Evolutionary conservation across 2,329 filamentous ascomycete species (phyloP).

Genomic region (Hypoxylon sp.): DNA sequence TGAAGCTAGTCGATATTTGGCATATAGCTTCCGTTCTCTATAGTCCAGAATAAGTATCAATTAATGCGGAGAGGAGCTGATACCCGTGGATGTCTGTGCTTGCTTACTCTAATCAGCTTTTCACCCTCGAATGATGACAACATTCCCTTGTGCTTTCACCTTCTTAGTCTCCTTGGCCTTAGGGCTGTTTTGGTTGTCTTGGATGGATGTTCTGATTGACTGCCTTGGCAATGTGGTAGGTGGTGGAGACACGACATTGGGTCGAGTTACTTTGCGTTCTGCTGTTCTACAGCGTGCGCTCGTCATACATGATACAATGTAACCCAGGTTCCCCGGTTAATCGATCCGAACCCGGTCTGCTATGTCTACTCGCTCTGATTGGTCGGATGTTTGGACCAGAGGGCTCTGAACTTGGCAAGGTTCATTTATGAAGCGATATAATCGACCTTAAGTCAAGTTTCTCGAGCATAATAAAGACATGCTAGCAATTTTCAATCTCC

Average conservation of each 20-base stretch:
- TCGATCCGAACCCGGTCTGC: constrained; percentile 23
- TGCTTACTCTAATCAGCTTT: constrained; percentile 19
- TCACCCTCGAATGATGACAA: constrained; percentile 18
- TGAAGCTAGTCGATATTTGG: constrained; percentile 39
- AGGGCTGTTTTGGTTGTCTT: constrained; percentile 24
- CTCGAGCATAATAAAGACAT: constrained; percentile 4
- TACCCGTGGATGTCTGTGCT: constrained; percentile 2
- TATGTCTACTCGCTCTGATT: constrained; percentile 25
- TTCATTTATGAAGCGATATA: constrained; percentile 25
- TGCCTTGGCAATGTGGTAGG: constrained; percentile 16
- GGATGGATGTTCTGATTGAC: constrained; percentile 22
- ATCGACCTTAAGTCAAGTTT: constrained; percentile 21
- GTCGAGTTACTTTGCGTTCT: constrained; percentile 30
- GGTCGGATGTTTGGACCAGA: constrained; percentile 19
- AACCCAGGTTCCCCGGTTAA: constrained; percentile 41
- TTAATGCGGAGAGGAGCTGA: constrained; percentile 10
- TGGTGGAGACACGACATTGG: constrained; percentile 31
- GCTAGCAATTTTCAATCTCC: constrained; percentile 14
- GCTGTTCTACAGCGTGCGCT: constrained; percentile 29
- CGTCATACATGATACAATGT: constrained; percentile 43
- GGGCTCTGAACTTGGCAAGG: constrained; percentile 27
- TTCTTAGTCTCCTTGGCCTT: constrained; percentile 13
- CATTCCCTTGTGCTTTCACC: constrained; percentile 11
- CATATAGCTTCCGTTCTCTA: constrained; percentile 15
- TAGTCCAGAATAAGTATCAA: constrained; percentile 23